These are phyloP conservation scores for Abrus pulchellus DNA, from an alignment of 306 rosid genomes.

Conservation along the genomic window DNA sequence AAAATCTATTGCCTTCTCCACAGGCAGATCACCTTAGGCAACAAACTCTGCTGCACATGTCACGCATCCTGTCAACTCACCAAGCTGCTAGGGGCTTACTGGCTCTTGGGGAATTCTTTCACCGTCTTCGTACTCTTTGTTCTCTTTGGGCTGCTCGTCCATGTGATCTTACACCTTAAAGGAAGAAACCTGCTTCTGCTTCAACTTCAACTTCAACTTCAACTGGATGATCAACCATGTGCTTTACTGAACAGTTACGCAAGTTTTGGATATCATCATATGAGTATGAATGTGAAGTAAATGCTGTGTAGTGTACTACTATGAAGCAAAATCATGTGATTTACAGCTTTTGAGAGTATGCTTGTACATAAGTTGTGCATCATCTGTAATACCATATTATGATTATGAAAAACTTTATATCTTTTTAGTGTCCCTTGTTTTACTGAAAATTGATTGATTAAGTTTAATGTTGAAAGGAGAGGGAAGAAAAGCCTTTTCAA, in stretches of 20 bases:
- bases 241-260: constrained; percentile 23
- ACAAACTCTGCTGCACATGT: constrained; percentile 76
- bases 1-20: constrained; percentile 30
- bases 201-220: constrained; percentile 1
- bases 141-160: constrained; percentile 77
- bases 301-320: constrained; percentile 1
- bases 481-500: neutral
- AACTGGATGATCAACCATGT: neutral
- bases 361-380: constrained; percentile 41
- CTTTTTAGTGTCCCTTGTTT: neutral
- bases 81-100: constrained; percentile 83
- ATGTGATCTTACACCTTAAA: constrained; percentile 40
- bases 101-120: constrained; percentile 81
- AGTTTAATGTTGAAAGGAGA: neutral
- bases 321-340: constrained; percentile 33
- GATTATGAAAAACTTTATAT: neutral
- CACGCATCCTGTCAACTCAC: constrained; percentile 59
- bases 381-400: constrained; percentile 9
- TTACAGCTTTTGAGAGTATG: constrained; percentile 43
- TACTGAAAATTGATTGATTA: neutral
- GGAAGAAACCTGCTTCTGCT: neutral
- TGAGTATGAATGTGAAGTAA: constrained; percentile 34
- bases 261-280: constrained; percentile 23
- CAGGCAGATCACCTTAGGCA: constrained; percentile 93
- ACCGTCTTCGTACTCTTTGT: constrained; percentile 80